Percentiles rank a stretch among this genome's conserved stretches.
These are phyloP conservation scores for Parastagonospora avenae DNA, from an alignment of 2,329 filamentous ascomycete genomes.

Conservation along the genomic window DNA sequence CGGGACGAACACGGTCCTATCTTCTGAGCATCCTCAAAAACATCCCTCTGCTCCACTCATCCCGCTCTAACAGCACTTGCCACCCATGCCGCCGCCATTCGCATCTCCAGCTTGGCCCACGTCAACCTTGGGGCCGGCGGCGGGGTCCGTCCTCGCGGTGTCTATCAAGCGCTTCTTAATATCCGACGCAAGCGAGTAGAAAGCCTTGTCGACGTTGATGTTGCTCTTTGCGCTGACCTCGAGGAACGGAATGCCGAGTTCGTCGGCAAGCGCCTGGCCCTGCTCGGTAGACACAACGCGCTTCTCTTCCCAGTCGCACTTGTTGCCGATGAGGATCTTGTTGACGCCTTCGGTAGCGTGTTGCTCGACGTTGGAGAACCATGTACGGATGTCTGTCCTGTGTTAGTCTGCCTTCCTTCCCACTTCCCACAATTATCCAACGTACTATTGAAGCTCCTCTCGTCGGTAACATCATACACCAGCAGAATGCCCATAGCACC, in stretches of 20 bases:
- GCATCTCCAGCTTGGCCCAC: constrained; percentile 35
- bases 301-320: constrained; percentile 99
- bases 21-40: neutral
- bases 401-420: constrained; percentile 18
- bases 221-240: constrained; percentile 99
- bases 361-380: constrained; percentile 99
- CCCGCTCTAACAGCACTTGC: constrained; percentile 45
- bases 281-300: constrained; percentile 90
- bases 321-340: constrained; percentile 99
- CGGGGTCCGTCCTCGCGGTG: constrained; percentile 74
- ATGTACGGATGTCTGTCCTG: constrained; percentile 87
- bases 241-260: constrained; percentile 96
- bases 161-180: constrained; percentile 99
- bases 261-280: constrained; percentile 90
- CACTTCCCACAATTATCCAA: constrained; percentile 11
- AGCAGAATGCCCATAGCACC: constrained; percentile 98
- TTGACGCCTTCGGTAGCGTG: constrained; percentile 98
- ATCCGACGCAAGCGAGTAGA: constrained; percentile 91
- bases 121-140: constrained; percentile 36
- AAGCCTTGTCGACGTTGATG: constrained; percentile 99
- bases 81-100: constrained; percentile 37
- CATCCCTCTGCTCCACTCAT: no score
- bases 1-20: neutral
- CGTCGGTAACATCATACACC: constrained; percentile 98
- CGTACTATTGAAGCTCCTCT: constrained; percentile 93